Conservation (phyloP, 495 filamentous ascomycete genomes). For the Aspergillus sparsus region DNA sequence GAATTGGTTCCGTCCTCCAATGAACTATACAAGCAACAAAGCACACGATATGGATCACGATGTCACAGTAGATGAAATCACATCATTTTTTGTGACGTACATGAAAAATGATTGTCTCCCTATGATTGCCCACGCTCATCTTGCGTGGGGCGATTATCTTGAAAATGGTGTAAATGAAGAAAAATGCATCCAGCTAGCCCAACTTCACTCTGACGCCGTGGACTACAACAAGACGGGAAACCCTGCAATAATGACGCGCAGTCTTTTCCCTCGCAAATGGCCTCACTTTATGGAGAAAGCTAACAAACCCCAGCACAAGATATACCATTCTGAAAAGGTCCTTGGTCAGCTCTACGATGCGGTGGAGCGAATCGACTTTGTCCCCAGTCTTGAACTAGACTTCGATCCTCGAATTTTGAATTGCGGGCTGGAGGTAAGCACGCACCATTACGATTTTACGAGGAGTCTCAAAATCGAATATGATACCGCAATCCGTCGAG, state of each 20-base stretch:
- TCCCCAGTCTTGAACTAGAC: constrained; percentile 62
- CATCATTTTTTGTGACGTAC: constrained; percentile 83
- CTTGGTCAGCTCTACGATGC: constrained; percentile 83
- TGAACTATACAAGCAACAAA: constrained; percentile 64
- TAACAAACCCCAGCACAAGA: constrained; percentile 45
- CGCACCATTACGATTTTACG: constrained; percentile 57
- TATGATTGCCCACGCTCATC: constrained; percentile 78
- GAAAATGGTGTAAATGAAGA: constrained; percentile 62
- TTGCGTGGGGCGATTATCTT: constrained; percentile 71
- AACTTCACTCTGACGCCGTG: constrained; percentile 85
- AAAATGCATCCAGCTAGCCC: constrained; percentile 75
- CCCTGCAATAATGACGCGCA: constrained; percentile 64
- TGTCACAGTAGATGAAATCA: constrained; percentile 70
- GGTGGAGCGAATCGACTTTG: constrained; percentile 67
- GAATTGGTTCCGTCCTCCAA: constrained; percentile 69
- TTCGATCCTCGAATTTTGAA: constrained; percentile 81
- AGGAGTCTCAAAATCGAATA: constrained; percentile 72
- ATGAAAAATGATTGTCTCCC: constrained; percentile 90
- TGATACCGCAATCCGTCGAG: constrained; percentile 70
- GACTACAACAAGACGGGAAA: constrained; percentile 92
- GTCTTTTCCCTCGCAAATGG: constrained; percentile 60
- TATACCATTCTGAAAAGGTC: constrained; percentile 69
- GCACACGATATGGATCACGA: constrained; percentile 53
- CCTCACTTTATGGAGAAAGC: constrained; percentile 93
- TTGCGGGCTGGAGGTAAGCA: constrained; percentile 53